A percentile compares a stretch with the other conserved stretches of the same genome.
phyloP scores from a whole-genome alignment of 176 grass and related monocot species.

The Chloris gayana region DNA sequence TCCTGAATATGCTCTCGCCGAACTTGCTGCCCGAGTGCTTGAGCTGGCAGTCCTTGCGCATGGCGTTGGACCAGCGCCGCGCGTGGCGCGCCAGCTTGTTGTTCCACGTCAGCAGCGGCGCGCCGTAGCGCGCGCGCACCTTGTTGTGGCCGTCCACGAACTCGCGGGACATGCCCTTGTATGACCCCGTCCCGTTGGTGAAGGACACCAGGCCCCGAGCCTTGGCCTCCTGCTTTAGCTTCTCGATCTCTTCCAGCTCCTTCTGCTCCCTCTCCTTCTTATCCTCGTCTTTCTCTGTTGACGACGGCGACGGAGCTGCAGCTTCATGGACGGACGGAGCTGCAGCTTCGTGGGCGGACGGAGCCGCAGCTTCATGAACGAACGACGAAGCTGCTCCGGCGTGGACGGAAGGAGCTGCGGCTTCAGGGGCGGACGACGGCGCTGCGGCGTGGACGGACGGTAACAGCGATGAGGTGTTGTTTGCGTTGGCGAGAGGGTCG shows the following conservation, averaged over 20 bases:
- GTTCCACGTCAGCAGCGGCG: constrained; percentile 24
- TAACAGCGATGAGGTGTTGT: background rate
- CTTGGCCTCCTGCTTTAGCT: background rate
- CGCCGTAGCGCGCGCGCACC: constrained; percentile 19
- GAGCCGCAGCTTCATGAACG: background rate
- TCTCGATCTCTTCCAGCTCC: background rate
- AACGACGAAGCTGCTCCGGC: too few relatives aligned
- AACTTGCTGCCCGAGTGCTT: background rate
- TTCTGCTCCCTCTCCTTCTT: background rate
- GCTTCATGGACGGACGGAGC: background rate
- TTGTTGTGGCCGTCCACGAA: constrained; percentile 44
- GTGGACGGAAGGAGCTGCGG: background rate
- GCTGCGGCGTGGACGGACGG: background rate
- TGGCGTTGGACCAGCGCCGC: constrained; percentile 33
- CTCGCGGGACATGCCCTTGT: constrained; percentile 44
- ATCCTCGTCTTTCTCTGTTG: background rate
- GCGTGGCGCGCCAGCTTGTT: constrained; percentile 31
- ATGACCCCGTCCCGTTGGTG: constrained; percentile 18
- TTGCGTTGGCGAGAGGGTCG: background rate
- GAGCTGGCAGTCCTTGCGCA: constrained; percentile 28
- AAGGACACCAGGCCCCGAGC: background rate
- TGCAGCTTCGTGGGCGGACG: background rate
- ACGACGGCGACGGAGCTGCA: background rate
- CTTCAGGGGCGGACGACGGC: background rate
- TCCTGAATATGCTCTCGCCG: constrained; percentile 36